Base-by-base conservation (phyloP, 805 yeast species). In the Brettanomyces sp. region DNA sequence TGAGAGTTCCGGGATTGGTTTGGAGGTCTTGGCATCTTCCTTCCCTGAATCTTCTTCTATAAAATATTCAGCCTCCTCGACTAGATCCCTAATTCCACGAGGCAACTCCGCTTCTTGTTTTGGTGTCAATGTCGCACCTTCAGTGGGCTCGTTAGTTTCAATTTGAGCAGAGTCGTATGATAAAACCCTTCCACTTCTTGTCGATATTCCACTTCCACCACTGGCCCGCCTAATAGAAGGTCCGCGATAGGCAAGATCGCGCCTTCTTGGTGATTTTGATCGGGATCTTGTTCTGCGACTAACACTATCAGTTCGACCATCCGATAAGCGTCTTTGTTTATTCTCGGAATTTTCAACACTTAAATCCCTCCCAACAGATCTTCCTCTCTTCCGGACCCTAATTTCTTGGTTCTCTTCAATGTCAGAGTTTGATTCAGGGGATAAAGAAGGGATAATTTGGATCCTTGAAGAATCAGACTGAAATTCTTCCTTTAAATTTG, bases 131-230 rank as follows among this genome's bases (percentile, higher is more conserved):
- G 9, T n/a, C 11, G 6, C 25, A 24, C 25, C 32, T 11, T 36
- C 25, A 1, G 12, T 12, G 4, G 11, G 11, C 35, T 4, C 11
- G 7, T 22, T 11, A 9, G 22, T 35, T 30, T 6, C 7, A 3
- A 49, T 50, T 14, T 54, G 55, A 13, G 57, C 64, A 1, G 58
- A 45, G 23, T 58, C 64, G 43, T 60, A 59, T 3, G 64, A 59
- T 36, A 60, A 45, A 9, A 59, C 61, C 13, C 63, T 52, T 8
- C 59, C 61, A 42, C 61, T 57, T 45, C 61, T 52, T 1, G 61
- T 57, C 5, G 58, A 49, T 8, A 57, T 57, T 4, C 59, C 57
- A 38, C 59, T 57, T 47, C 59, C 50, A 14, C 50, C 45, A 45
- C 47, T 49, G 30, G 49, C 52, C 34, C 49, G n/a, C n/a, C 34